Evolutionary conservation across 768 basidiomycete genomes (phyloP), one percentile per base, ranked within the genome.

Genomic region (Pleurotus djamor): DNA sequence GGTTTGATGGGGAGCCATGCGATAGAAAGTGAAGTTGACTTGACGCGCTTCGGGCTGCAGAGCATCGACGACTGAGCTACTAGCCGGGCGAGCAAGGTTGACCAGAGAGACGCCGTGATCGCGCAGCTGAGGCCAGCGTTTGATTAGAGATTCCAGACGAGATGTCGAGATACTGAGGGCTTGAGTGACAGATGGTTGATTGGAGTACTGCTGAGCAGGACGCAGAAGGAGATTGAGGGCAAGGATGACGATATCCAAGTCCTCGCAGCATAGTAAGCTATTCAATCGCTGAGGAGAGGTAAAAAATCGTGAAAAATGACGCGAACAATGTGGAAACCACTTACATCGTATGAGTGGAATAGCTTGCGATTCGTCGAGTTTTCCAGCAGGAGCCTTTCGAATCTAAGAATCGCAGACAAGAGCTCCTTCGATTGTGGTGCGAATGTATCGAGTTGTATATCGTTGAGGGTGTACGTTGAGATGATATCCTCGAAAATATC

Each of bases 321-420:
- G 44, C 43, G 63, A 49, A 57, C n/a, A 60, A 62, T 45, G 63
- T 48, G 57, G 56, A 49, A 3, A 28, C 21, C n/a, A 78, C 94
- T 74, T 74, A 98, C 96, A 71, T 99, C 97, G 73, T 97, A 99
- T 4, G 94, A 96, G 61, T 85, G 88, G 75, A 89, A 99, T 59
- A 95, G 91, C 78, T 98, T 98, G 68, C 97, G 81, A 71, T 96
- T 98, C 43, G 97, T 99, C 49, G 95, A 96, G 72, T 98, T 97
- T 76, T 98, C 97, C 67, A 99, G 79, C 54, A 99, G 76, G 41
- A 98, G 75, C 62, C 92, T 83, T 76, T 94, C 87, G 64, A 99
- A 95, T 64, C 87, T 81, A 61, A 99, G 83, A 64, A 99, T 89
- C 69, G 91, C 88, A 62, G 87, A 84, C 10, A 98, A 70, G 2